These are phyloP conservation scores for Eucalyptus shirleyi DNA, from an alignment of 345 rosid species.

Conservation along the genomic window DNA sequence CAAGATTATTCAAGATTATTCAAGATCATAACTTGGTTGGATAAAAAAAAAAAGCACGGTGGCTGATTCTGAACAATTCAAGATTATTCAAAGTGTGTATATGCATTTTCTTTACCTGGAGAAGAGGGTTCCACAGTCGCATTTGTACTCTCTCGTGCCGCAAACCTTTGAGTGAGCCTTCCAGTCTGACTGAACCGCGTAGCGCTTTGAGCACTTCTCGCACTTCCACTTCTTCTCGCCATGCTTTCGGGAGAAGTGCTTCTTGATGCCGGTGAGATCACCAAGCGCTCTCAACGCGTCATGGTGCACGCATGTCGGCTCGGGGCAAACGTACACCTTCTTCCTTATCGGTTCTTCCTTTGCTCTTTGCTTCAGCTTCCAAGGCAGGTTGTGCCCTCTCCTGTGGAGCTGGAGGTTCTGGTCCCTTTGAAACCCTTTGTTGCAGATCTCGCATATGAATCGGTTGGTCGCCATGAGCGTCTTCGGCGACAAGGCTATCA, in stretches of 20 bases:
- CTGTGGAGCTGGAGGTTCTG: slow-evolving; percentile 64
- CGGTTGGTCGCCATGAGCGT: slow-evolving; percentile 32
- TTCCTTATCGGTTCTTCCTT: slow-evolving; percentile 24
- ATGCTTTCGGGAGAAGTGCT: slow-evolving; percentile 48
- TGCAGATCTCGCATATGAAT: slow-evolving; percentile 54
- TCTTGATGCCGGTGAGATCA: slow-evolving; percentile 59
- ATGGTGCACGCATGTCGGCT: slow-evolving; percentile 38
- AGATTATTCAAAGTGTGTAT: neutral
- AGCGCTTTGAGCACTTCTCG: slow-evolving; percentile 44
- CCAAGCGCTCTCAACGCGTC: slow-evolving; percentile 57
- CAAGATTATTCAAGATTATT: too few species aligned
- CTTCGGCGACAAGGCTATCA: slow-evolving; percentile 46
- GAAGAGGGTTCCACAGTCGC: slow-evolving; percentile 53
- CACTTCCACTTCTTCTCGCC: slow-evolving; percentile 69
- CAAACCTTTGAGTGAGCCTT: slow-evolving; percentile 59
- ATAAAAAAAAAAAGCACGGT: neutral
- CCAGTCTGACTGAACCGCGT: slow-evolving; percentile 63
- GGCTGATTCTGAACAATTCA: neutral
- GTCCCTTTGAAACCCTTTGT: slow-evolving; percentile 56
- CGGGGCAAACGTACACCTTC: slow-evolving; percentile 55
- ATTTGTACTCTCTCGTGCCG: slow-evolving; percentile 53
- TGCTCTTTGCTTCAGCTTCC: slow-evolving; percentile 54
- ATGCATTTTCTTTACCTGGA: slow-evolving; percentile 21
- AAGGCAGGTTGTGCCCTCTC: slow-evolving; percentile 61
- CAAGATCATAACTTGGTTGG: neutral